Base-by-base conservation (phyloP, 495 filamentous ascomycete species). In the Zalerion maritima region DNA sequence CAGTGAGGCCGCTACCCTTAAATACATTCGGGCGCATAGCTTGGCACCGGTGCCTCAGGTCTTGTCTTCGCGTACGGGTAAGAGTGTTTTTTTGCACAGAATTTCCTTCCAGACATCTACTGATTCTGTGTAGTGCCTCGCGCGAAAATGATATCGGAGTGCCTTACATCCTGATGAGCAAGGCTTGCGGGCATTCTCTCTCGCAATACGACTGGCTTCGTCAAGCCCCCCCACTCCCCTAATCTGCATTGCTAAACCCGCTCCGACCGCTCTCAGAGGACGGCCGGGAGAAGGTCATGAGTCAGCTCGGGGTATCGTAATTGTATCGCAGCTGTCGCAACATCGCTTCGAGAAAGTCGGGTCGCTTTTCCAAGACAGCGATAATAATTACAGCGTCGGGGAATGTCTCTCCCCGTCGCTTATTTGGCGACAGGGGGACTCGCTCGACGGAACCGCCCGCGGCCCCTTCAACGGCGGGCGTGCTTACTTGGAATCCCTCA, bases 111-210 rank as follows among this genome's bases (percentile, higher is more conserved):
- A n/a, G n/a, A n/a, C n/a, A n/a, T n/a, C n/a, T n/a, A n/a, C n/a
- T n/a, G n/a, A n/a, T n/a, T n/a, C n/a, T n/a, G n/a, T n/a, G n/a
- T 50, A 9, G 57, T 53, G 12, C 32, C 39, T 18, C 49, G 55
- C 1, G 63, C 58, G 14, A 38, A 45, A 46, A 46, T 21, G 31
- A 32, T 0, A 37, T 37, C 16, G 41, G 33, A 22, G 16, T 41
- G 1, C 41, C 37, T 18, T 44, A 31, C 22, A 44, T 44, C 16
- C 37, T 44, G 11, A 37, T 34, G 24, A 40, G 32, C 28, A 40
- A 37, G 18, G 41, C 37, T 28, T 14, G 29, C 2, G 41, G 37
- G 4, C 26, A 32, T 8, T 14, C 37, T 4, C 28, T 46, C 13
- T 29, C 31, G 5, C 14, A 35, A 6, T 40, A 36, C 25, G 19